Evolutionary conservation across 768 basidiomycete species (phyloP).

Genomic region (Lepiota subincarnata): DNA sequence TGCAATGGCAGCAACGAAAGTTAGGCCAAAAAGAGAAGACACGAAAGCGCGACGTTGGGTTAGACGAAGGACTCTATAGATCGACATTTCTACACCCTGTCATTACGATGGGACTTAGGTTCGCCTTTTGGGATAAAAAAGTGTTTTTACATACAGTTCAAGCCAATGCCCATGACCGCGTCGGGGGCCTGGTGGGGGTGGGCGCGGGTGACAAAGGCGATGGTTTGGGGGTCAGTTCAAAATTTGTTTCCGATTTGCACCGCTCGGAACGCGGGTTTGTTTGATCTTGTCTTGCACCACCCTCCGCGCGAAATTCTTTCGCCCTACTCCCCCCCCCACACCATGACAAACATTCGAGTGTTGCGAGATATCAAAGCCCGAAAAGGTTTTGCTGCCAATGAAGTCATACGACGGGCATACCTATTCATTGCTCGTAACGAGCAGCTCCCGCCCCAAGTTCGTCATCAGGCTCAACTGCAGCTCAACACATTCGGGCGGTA

Average conservation of each 20-base stretch:
- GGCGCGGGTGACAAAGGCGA: background rate
- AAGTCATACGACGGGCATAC: slow-evolving; percentile 84
- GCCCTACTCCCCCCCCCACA: background rate
- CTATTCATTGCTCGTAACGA: slow-evolving; percentile 92
- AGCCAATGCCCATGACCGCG: slow-evolving; percentile 25
- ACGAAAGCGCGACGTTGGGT: slow-evolving; percentile 69
- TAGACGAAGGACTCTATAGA: slow-evolving; percentile 54
- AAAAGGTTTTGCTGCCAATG: slow-evolving; percentile 64
- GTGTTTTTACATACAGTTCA: slow-evolving; percentile 15
- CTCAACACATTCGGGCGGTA: slow-evolving; percentile 83
- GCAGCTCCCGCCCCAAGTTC: slow-evolving; percentile 79
- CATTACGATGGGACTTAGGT: background rate
- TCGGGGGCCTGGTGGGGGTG: background rate
- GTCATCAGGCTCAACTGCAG: slow-evolving; percentile 92
- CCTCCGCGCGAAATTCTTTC: slow-evolving; percentile 9
- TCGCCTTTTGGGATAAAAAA: too few species aligned
- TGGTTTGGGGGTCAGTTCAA: background rate
- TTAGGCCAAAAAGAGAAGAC: slow-evolving; percentile 75
- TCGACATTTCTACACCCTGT: slow-evolving; percentile 48
- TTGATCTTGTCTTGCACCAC: slow-evolving; percentile 27
- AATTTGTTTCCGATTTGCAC: slow-evolving; percentile 27
- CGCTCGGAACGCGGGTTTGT: slow-evolving; percentile 20
- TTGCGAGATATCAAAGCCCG: slow-evolving; percentile 80
- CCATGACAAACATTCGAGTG: slow-evolving; percentile 46
- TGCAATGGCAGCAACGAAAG: slow-evolving; percentile 71